Evolutionary conservation across 768 basidiomycete species (phyloP).

Genomic region (Phlebiopsis gigantea): DNA sequence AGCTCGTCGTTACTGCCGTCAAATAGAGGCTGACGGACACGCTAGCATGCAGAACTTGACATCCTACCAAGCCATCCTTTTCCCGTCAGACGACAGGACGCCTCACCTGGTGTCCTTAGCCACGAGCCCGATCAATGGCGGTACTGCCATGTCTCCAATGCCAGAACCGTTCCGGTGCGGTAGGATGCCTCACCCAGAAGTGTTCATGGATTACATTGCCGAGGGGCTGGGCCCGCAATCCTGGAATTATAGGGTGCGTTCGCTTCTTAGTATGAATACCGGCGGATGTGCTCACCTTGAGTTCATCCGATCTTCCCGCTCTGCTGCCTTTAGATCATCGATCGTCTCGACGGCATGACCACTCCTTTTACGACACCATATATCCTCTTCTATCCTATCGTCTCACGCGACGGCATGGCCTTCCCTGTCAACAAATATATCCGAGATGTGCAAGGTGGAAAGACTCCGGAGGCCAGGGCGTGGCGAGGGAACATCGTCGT

Average conservation of each 20-base stretch:
- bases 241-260: conserved; percentile 67
- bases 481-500: conserved; percentile 81
- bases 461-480: conserved; percentile 55
- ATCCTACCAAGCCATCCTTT: conserved; percentile 67
- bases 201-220: conserved; percentile 83
- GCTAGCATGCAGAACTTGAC: conserved; percentile 55
- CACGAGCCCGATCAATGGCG: conserved; percentile 49
- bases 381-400: conserved; percentile 71
- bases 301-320: conserved; percentile 10
- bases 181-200: conserved; percentile 77
- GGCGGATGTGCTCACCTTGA: background rate
- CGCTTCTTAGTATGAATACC: background rate
- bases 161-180: conserved; percentile 36
- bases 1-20: too few species aligned
- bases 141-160: background rate
- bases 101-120: conserved; percentile 69
- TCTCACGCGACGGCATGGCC: conserved; percentile 76
- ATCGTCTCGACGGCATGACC: conserved; percentile 76
- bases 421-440: conserved; percentile 78
- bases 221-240: conserved; percentile 62
- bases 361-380: conserved; percentile 75
- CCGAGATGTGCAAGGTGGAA: conserved; percentile 62
- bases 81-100: conserved; percentile 75
- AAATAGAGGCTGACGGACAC: background rate
- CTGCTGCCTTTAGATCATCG: conserved; percentile 46